Percentiles rank a stretch among this genome's conserved stretches.
Conservation (phyloP, 495 filamentous ascomycete genomes). For the Podospora sp. region DNA sequence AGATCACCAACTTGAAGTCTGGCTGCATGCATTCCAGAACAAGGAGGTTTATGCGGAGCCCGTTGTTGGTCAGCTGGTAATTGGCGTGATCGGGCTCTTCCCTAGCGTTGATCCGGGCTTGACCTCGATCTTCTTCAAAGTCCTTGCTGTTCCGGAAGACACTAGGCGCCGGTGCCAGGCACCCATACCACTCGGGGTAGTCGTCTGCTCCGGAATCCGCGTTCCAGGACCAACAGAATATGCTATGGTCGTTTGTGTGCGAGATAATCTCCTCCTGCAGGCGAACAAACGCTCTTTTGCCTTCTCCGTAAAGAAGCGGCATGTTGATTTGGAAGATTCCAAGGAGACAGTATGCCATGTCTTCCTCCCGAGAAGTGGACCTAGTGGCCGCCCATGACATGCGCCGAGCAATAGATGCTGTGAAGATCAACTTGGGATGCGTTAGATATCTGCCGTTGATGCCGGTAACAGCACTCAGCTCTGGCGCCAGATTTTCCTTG, state of each 20-base stretch:
- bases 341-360: slow-evolving; percentile 19
- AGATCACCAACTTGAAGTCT: too few relatives aligned
- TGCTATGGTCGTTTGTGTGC: not conserved
- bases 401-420: not conserved
- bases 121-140: too few relatives aligned
- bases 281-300: not conserved
- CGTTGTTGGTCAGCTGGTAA: too few relatives aligned
- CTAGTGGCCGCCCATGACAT: slow-evolving; percentile 2
- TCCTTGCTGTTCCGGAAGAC: too few relatives aligned
- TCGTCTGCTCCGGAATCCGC: too few relatives aligned
- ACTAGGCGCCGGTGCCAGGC: too few relatives aligned
- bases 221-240: not conserved
- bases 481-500: not conserved
- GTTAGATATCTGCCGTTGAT: not conserved
- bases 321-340: slow-evolving; percentile 14
- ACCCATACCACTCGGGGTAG: too few relatives aligned
- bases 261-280: not conserved
- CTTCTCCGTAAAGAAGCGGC: not conserved
- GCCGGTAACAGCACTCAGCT: not conserved
- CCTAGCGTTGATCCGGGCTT: too few relatives aligned
- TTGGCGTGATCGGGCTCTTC: too few relatives aligned
- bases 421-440: not conserved
- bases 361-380: slow-evolving; percentile 6
- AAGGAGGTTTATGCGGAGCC: too few relatives aligned
- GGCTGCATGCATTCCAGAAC: too few relatives aligned